Percentiles rank a stretch among this genome's conserved stretches.
These are phyloP conservation scores for Paraphaeosphaeria minitans DNA, from an alignment of 2,329 filamentous ascomycete species.

Conservation along the genomic window DNA sequence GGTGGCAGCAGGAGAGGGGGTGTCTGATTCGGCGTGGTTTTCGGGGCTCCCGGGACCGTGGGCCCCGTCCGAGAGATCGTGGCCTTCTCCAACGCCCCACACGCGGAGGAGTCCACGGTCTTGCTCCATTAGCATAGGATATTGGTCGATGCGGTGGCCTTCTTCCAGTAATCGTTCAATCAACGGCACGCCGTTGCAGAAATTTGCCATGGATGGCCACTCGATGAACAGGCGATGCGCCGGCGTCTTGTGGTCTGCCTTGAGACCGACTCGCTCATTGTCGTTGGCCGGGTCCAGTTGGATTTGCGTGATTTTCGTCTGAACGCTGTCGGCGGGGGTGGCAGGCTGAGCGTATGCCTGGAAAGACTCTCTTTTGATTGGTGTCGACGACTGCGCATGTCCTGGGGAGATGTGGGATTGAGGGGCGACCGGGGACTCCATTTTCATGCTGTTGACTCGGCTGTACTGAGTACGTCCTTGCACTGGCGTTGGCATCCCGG, in stretches of 20 bases:
- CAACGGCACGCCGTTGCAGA: slow-evolving; percentile 57
- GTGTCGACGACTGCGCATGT: slow-evolving; percentile 30
- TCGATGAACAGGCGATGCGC: slow-evolving; percentile 76
- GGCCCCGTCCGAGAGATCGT: slow-evolving; percentile 60
- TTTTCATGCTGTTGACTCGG: slow-evolving; percentile 43
- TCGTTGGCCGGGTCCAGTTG: slow-evolving; percentile 7
- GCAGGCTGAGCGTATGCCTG: slow-evolving; percentile 34
- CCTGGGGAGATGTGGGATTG: slow-evolving; percentile 36
- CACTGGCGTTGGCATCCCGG: slow-evolving; percentile 37
- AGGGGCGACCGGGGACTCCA: slow-evolving; percentile 37
- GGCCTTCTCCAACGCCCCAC: slow-evolving; percentile 79
- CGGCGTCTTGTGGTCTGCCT: slow-evolving; percentile 86
- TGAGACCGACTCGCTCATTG: slow-evolving; percentile 58
- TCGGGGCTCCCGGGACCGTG: slow-evolving; percentile 42
- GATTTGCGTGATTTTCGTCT: slow-evolving; percentile 30
- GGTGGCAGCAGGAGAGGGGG: slow-evolving; percentile 48
- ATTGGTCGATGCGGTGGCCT: slow-evolving; percentile 64
- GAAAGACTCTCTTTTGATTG: slow-evolving; percentile 38
- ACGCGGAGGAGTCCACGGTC: slow-evolving; percentile 74
- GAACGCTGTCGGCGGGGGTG: slow-evolving; percentile 42
- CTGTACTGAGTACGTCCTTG: slow-evolving; percentile 31
- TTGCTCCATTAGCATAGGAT: slow-evolving; percentile 78
- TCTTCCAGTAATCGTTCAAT: slow-evolving; percentile 69
- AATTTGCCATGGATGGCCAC: slow-evolving; percentile 62
- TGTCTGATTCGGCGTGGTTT: slow-evolving; percentile 48